Evolutionary conservation across 805 yeast genomes (phyloP).

Genomic region (Myxozyma neglecta): DNA sequence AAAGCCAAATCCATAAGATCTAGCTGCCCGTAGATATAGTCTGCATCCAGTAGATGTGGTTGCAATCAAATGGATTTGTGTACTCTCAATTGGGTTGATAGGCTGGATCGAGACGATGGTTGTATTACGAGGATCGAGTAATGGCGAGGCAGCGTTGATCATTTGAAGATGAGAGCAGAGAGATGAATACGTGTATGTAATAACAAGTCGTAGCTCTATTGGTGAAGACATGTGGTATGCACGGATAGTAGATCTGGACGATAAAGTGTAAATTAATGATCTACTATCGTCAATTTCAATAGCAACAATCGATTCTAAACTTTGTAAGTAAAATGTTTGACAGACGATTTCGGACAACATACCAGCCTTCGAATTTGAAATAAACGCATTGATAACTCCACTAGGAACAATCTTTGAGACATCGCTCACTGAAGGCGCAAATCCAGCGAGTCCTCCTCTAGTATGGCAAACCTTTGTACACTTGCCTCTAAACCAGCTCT

Average conservation of each 20-base stretch:
- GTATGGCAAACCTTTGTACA: slow-evolving; percentile 84
- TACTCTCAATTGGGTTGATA: slow-evolving; percentile 64
- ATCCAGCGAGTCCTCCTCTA: slow-evolving; percentile 56
- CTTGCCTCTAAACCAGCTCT: slow-evolving; percentile 82
- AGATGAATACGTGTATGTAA: slow-evolving; percentile 37
- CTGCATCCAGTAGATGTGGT: slow-evolving; percentile 83
- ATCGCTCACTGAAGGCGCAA: slow-evolving; percentile 45
- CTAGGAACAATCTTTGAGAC: slow-evolving; percentile 24
- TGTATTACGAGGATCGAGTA: slow-evolving; percentile 35
- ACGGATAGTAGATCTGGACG: slow-evolving; percentile 77
- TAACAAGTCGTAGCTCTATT: slow-evolving; percentile 41
- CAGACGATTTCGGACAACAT: slow-evolving; percentile 30
- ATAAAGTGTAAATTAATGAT: slow-evolving; percentile 73
- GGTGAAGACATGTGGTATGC: slow-evolving; percentile 60
- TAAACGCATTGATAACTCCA: slow-evolving; percentile 6
- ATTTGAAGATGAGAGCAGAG: slow-evolving; percentile 39
- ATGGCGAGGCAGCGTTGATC: slow-evolving; percentile 33
- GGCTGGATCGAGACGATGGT: slow-evolving; percentile 58
- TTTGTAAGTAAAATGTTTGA: slow-evolving; percentile 41
- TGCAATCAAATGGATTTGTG: slow-evolving; percentile 71
- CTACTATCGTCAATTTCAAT: slow-evolving; percentile 75
- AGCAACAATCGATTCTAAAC: slow-evolving; percentile 57
- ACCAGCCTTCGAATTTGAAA: slow-evolving; percentile 30
- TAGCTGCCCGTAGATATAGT: slow-evolving; percentile 58
- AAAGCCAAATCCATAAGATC: slow-evolving; percentile 28